Percentiles rank a stretch among this genome's conserved stretches.
Evolutionary conservation across 2,329 filamentous ascomycete genomes (phyloP).

Genomic region (Myrmaecium sp.): DNA sequence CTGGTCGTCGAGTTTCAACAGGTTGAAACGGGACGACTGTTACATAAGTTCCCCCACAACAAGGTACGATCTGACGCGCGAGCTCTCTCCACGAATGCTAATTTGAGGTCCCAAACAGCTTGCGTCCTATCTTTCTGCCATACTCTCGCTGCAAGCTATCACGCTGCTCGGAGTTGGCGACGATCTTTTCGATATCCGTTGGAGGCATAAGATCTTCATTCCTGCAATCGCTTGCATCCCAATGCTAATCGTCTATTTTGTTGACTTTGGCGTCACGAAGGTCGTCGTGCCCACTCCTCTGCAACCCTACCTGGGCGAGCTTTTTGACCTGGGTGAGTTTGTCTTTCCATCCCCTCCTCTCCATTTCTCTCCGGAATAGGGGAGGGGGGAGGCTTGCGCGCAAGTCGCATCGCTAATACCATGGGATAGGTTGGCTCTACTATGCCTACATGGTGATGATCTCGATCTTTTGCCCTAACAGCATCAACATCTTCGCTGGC

Average conservation of each 20-base stretch:
- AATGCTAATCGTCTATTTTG: slow-evolving; percentile 91
- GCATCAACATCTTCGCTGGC: slow-evolving; percentile 99
- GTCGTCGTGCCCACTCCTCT: slow-evolving; percentile 81
- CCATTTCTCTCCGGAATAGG: too few relatives aligned
- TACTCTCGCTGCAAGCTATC: slow-evolving; percentile 81
- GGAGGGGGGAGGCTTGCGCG: too few relatives aligned
- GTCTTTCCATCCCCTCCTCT: too few relatives aligned
- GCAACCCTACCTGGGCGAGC: slow-evolving; percentile 65
- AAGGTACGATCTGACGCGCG: slow-evolving; percentile 44
- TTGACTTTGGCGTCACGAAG: slow-evolving; percentile 93
- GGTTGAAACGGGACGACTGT: slow-evolving; percentile 64
- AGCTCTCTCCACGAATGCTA: too few relatives aligned
- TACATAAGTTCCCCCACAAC: slow-evolving; percentile 86
- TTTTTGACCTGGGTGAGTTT: slow-evolving; percentile 53
- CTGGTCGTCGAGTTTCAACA: slow-evolving; percentile 57
- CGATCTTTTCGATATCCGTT: slow-evolving; percentile 94
- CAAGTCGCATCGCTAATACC: slow-evolving; percentile 24
- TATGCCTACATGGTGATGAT: slow-evolving; percentile 95
- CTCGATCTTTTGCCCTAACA: slow-evolving; percentile 95
- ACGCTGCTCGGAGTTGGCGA: slow-evolving; percentile 86
- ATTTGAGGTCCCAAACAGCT: slow-evolving; percentile 37
- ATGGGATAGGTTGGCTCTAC: slow-evolving; percentile 39
- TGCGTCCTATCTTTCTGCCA: slow-evolving; percentile 83
- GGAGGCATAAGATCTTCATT: slow-evolving; percentile 98
- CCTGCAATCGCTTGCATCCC: slow-evolving; percentile 86